A percentile compares a stretch with the other conserved stretches of the same genome.
These are phyloP conservation scores for Populus ilicifolia DNA, from an alignment of 345 rosid species.

Conservation along the genomic window DNA sequence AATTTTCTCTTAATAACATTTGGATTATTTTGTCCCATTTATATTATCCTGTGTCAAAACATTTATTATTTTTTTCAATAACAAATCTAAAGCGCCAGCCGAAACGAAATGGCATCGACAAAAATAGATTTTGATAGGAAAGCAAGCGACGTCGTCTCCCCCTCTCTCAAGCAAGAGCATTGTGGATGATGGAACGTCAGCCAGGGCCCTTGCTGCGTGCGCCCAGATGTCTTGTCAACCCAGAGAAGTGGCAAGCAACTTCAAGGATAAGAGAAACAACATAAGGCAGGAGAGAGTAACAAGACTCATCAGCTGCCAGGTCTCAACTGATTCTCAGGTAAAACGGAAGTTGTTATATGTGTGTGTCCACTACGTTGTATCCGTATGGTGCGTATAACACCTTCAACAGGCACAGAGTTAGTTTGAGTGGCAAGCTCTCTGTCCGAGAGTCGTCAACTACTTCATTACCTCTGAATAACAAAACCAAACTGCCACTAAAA, in stretches of 20 bases:
- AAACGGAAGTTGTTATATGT: neutral
- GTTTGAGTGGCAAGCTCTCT: neutral
- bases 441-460: neutral
- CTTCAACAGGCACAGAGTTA: neutral
- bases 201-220: neutral
- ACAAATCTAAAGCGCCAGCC: neutral
- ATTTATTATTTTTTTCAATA: neutral
- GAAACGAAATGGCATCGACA: neutral
- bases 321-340: neutral
- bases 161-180: neutral
- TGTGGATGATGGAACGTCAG: neutral
- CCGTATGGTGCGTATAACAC: neutral
- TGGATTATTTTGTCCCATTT: neutral
- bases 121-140: neutral
- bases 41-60: too few species aligned
- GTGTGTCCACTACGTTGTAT: neutral
- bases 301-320: neutral
- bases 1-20: neutral
- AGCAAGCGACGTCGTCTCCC: neutral
- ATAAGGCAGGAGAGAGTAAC: neutral
- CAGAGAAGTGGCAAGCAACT: too few species aligned
- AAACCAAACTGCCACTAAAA: neutral
- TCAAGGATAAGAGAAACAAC: neutral
- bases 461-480: neutral
- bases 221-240: too few species aligned